Evolutionary conservation across 768 basidiomycete species (phyloP).

Genomic region (Trametes cubensis): DNA sequence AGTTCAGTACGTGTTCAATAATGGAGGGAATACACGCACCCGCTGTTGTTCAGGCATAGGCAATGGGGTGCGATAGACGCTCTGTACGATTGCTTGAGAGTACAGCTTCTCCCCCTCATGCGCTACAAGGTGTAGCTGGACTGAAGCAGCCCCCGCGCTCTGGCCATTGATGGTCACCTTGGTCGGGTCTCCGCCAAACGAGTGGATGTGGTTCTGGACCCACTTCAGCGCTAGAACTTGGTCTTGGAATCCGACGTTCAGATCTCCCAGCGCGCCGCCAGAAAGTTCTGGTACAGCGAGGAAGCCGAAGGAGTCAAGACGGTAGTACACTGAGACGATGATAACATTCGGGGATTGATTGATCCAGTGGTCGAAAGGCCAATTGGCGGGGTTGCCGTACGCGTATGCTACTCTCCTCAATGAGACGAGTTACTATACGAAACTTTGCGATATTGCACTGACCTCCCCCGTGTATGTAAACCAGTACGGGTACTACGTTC

Average conservation of each 20-base stretch:
- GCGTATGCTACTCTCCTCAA: constrained; percentile 45
- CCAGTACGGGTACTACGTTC: constrained; percentile 39
- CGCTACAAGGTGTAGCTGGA: constrained; percentile 60
- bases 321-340: constrained; percentile 68
- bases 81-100: constrained; percentile 61
- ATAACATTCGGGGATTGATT: constrained; percentile 64
- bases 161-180: constrained; percentile 58
- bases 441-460: too few relatives aligned
- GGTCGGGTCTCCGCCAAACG: constrained; percentile 44
- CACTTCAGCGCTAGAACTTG: constrained; percentile 48
- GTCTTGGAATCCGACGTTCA: constrained; percentile 59
- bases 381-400: constrained; percentile 63
- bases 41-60: constrained; percentile 54
- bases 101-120: constrained; percentile 46
- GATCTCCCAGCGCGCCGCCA: constrained; percentile 44
- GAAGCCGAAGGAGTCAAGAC: constrained; percentile 66
- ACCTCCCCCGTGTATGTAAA: constrained; percentile 47
- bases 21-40: constrained; percentile 43
- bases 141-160: constrained; percentile 58
- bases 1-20: too few relatives aligned
- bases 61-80: constrained; percentile 55
- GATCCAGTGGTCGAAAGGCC: constrained; percentile 70
- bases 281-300: constrained; percentile 52
- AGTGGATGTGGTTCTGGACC: constrained; percentile 41
- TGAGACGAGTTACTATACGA: too few relatives aligned